Evolutionary conservation across 345 rosid species (phyloP).

Genomic region (Gossypium thurberi): DNA sequence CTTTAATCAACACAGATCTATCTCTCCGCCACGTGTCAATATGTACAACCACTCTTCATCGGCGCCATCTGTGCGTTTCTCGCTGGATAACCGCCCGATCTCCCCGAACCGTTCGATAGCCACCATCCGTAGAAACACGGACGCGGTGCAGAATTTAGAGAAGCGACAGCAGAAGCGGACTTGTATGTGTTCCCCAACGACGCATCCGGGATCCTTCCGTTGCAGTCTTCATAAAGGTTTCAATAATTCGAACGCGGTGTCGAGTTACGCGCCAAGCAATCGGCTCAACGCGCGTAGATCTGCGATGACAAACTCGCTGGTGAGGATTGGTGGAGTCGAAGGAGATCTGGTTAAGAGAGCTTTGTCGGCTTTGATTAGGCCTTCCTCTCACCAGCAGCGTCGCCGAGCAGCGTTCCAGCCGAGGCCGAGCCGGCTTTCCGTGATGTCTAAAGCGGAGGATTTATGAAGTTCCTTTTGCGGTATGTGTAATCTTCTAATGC

Average conservation of each 20-base stretch:
- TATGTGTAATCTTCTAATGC: background rate
- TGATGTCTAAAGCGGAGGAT: conserved; percentile 38
- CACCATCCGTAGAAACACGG: conserved; percentile 19
- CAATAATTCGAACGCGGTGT: conserved; percentile 6
- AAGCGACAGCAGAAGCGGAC: conserved; percentile 27
- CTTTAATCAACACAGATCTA: conserved; percentile 31
- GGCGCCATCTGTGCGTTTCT: conserved; percentile 33
- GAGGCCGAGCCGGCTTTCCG: conserved; percentile 62
- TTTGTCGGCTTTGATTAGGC: conserved; percentile 46
- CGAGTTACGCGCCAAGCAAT: conserved; percentile 33
- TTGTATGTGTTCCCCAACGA: conserved; percentile 69
- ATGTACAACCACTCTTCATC: conserved; percentile 23
- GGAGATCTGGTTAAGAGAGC: conserved; percentile 57
- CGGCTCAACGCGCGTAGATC: conserved; percentile 57
- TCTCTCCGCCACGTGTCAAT: conserved; percentile 49
- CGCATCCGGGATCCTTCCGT: conserved; percentile 75
- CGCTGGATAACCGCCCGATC: conserved; percentile 30
- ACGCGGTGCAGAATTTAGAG: conserved; percentile 24
- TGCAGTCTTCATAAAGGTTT: conserved; percentile 58
- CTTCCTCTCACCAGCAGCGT: conserved; percentile 43
- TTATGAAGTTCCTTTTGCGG: conserved; percentile 2
- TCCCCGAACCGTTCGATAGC: conserved; percentile 52
- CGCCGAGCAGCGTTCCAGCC: conserved; percentile 58
- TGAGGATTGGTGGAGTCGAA: conserved; percentile 61
- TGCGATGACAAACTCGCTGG: conserved; percentile 74